These are phyloP conservation scores for Pseudogymnoascus sp. DNA, from an alignment of 2,329 filamentous ascomycete genomes.

Conservation along the genomic window DNA sequence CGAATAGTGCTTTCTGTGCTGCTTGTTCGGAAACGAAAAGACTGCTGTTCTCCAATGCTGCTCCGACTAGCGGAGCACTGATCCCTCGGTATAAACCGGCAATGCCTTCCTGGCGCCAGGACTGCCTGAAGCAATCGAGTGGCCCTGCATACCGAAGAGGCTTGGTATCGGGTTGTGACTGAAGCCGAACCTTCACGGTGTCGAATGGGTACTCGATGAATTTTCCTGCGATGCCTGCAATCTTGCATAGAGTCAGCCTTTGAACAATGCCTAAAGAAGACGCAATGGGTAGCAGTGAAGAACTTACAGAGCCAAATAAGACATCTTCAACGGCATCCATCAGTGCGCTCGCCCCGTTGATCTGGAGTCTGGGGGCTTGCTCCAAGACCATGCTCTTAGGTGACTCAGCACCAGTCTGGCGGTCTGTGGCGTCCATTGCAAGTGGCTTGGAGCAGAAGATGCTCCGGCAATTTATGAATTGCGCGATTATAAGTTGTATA, in stretches of 20 bases:
- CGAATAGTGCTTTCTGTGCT: conserved; percentile 57
- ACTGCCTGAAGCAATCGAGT: conserved; percentile 87
- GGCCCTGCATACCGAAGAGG: conserved; percentile 79
- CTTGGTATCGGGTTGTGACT: conserved; percentile 83
- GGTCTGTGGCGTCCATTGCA: conserved; percentile 3
- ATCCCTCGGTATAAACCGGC: conserved; percentile 77
- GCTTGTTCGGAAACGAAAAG: conserved; percentile 86
- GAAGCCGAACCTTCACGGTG: conserved; percentile 92
- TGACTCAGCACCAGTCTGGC: not conserved
- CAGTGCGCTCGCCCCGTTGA: conserved; percentile 14
- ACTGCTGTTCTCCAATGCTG: conserved; percentile 84
- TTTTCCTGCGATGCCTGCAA: conserved; percentile 82
- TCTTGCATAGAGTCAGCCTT: conserved; percentile 33
- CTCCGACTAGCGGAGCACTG: conserved; percentile 80
- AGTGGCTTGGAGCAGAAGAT: not conserved
- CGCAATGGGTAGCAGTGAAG: not conserved
- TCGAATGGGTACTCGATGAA: conserved; percentile 98
- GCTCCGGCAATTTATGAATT: not conserved
- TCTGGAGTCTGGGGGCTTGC: conserved; percentile 4
- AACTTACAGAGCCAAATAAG: conserved; percentile 70
- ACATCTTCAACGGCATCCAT: conserved; percentile 73
- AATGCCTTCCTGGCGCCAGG: conserved; percentile 69
- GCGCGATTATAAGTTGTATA: not conserved
- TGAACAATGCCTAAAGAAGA: not conserved
- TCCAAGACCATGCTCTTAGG: conserved; percentile 6